Evolutionary conservation across 345 rosid genomes (phyloP).

Genomic region (Kernera saxatilis): DNA sequence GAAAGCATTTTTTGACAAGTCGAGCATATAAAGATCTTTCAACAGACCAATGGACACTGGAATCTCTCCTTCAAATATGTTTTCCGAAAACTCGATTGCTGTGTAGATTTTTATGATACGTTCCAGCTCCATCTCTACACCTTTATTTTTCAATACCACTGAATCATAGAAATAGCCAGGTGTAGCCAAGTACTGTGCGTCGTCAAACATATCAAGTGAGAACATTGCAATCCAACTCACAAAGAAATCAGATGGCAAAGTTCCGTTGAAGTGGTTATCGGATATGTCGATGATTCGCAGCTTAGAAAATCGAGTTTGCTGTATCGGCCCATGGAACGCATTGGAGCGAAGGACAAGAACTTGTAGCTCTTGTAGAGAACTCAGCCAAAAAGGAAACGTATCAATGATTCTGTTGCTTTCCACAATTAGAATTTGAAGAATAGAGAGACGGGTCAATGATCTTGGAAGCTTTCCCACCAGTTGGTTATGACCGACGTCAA

Average conservation of each 20-base stretch:
- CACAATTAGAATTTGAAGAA: conserved; percentile 11
- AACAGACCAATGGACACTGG: conserved; percentile 21
- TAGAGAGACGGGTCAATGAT: background rate
- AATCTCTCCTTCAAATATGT: conserved; percentile 23
- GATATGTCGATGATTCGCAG: conserved; percentile 9
- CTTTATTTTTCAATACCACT: background rate
- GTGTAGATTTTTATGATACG: background rate
- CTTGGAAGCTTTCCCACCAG: conserved; percentile 27
- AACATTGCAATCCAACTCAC: background rate
- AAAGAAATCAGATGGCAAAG: background rate
- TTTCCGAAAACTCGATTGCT: background rate
- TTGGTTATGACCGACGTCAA: conserved; percentile 24
- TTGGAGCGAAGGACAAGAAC: conserved; percentile 44
- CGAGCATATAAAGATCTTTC: too few relatives aligned
- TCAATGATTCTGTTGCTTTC: conserved; percentile 21
- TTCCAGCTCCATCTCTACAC: background rate
- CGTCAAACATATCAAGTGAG: background rate
- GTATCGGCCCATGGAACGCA: background rate
- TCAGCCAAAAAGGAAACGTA: conserved; percentile 35
- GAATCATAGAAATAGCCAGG: background rate
- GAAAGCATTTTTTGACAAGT: conserved; percentile 4
- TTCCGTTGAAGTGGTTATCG: background rate
- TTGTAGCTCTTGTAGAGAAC: conserved; percentile 22
- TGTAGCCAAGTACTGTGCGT: background rate
- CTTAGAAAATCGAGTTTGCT: background rate